Conservation (phyloP, 148 eudicot genomes). For the Chenopodium album region DNA sequence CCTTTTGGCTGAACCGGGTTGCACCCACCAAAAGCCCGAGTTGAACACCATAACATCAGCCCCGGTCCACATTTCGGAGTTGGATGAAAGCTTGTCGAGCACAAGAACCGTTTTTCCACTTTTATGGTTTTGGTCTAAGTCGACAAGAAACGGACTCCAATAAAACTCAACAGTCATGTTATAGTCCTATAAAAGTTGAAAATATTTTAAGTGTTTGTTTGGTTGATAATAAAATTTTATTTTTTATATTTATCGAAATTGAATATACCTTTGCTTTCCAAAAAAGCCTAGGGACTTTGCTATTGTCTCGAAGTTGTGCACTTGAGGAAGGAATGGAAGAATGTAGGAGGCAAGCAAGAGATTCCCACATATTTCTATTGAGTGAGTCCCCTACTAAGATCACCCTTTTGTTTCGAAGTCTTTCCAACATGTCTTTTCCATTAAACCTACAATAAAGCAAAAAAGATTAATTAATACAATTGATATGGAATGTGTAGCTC, state of each 20-base stretch:
- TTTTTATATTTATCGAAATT: not conserved
- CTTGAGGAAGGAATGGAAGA: constrained; percentile 28
- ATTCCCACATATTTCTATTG: constrained; percentile 44
- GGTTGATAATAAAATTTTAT: too few species aligned
- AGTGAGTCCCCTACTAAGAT: constrained; percentile 42
- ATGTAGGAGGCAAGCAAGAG: constrained; percentile 41
- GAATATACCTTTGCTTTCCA: constrained; percentile 27
- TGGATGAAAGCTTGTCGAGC: constrained; percentile 32
- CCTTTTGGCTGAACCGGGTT: constrained; percentile 32
- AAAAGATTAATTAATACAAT: too few species aligned
- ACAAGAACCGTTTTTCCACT: constrained; percentile 32
- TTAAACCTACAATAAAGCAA: constrained; percentile 27
- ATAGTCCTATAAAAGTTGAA: constrained; percentile 31
- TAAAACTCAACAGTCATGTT: constrained; percentile 46
- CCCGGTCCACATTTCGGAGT: constrained; percentile 35
- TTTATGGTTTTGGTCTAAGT: constrained; percentile 24
- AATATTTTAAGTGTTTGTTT: too few species aligned
- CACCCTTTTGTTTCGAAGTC: constrained; percentile 37
- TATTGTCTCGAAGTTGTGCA: constrained; percentile 22
- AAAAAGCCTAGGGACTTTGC: constrained; percentile 21
- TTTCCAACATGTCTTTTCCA: constrained; percentile 37
- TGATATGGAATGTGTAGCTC: too few species aligned
- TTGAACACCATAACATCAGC: constrained; percentile 50
- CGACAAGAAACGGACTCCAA: constrained; percentile 47
- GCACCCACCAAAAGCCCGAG: constrained; percentile 57